Base-by-base conservation (phyloP, 306 rosid species). In the Luffa acutangula region DNA sequence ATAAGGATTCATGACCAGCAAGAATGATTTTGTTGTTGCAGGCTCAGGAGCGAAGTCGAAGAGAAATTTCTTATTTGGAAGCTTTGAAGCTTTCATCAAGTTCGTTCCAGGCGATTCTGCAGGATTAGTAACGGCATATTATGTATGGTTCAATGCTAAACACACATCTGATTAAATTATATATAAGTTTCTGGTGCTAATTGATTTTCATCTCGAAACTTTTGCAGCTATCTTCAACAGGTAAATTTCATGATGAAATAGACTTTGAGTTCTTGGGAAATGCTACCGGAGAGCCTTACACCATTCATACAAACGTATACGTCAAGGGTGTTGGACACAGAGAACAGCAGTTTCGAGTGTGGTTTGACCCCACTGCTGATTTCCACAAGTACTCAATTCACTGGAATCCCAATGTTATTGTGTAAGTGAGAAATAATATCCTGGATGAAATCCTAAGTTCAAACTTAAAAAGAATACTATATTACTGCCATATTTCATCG, bases 191-290 rank as follows among this genome's bases (percentile, higher is more conserved):
- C 5, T 14, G 51, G 6, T 37, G 31, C 74, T 66, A 66, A 66
- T 18, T 14, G n/a, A n/a, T n/a, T 33, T 66, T 66, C 11, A 39
- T 37, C 25, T 37, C 41, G 15, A 10, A 83, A 78, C 60, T 39
- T 85, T 33, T 81, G 85, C 82, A 93, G 98, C 74, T 92, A 72
- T 89, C 98, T 0, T 93, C 97, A 1, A 86, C 85, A 2, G 96
- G 94, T 63, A 83, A 58, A 67, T 80, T 15, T 9, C 98, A 89
- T 57, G 95, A 94, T 45, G 98, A 94, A 84, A 89, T 92, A 79
- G 98, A 94, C 69, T 94, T 86, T 56, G 98, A 94, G 86, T 94
- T 92, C 86, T 79, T 91, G 41, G 97, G 98, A 34, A 94, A 94
- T 79, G 54, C 82, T 76, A 84, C 96, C 42, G 97, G 96, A 67